Evolutionary conservation across 139 green algal species (phyloP), one percentile per base, ranked within the genome.

Genomic region (Micromonas commoda): DNA sequence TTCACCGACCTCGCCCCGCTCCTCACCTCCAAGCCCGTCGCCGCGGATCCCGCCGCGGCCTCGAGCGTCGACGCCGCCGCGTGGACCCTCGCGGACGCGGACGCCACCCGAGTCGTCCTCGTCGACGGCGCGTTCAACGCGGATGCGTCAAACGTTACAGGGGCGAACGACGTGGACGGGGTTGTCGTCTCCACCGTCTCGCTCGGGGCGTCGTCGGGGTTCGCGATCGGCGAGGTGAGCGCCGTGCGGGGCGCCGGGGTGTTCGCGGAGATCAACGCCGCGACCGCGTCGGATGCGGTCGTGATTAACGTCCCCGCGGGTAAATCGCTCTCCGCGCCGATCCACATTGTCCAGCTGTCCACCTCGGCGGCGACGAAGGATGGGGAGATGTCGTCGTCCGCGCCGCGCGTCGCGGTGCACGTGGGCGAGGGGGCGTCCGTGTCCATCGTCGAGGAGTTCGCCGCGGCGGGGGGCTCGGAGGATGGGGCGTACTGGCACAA

Each of bases 391-490:
- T 33, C 24, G 35, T 51, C 23, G 39, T 23, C 19, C 81, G 76
- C 39, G 45, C 69, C 69, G 69, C 39, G 69, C 24, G 21, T 76
- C 24, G 32, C 26, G 39, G 35, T 76, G 5, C 19, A n/a, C 6
- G 23, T 76, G 32, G 69, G 39, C 32, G 69, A 68, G 29, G 21
- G 61, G 9, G 68, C 37, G 68, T 51, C 35, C 4, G 69, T 83
- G 0, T 83, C 92, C 71, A 26, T 97, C 20, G 79, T 96, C 0
- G 92, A 97, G 83, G 92, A 97, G 84, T 93, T 88, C 75, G 80
- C 38, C 28, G 51, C 20, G 20, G 69, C 33, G 19, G 73, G 19
- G 20, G 61, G 31, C 37, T 54, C 24, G 13, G 79, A 64, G 1
- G 28, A 38, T 13, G 37, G 3, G 13, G 28, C 65, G 24, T 90